Percentiles rank a stretch among this genome's conserved stretches.
Conservation (phyloP, 2,329 filamentous ascomycete species). For the Claviceps digitariae region DNA sequence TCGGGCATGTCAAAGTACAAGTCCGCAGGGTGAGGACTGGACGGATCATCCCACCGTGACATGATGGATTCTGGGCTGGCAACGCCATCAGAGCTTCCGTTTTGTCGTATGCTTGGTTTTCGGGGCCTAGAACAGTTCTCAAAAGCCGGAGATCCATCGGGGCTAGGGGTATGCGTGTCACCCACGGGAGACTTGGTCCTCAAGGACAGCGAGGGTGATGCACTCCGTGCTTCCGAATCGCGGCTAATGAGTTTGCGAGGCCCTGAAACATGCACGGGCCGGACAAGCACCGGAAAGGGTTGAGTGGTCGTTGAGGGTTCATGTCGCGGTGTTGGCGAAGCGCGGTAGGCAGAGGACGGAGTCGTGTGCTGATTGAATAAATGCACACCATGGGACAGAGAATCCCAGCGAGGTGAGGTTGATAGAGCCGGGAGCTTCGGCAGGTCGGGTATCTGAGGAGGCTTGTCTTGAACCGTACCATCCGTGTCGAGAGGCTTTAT, state of each 20-base stretch:
- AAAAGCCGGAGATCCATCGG: slow-evolving; percentile 24
- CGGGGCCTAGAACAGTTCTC: slow-evolving; percentile 49
- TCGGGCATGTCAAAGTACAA: slow-evolving; percentile 16
- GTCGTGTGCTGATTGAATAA: slow-evolving; percentile 8
- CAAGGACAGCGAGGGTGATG: slow-evolving; percentile 17
- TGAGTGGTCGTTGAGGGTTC: not conserved
- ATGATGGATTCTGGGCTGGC: slow-evolving; percentile 17
- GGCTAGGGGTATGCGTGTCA: slow-evolving; percentile 21
- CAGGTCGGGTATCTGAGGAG: slow-evolving; percentile 13
- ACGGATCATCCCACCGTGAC: slow-evolving; percentile 12
- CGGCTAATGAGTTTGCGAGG: slow-evolving; percentile 4
- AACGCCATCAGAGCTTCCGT: slow-evolving; percentile 11
- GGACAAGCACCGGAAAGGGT: not conserved
- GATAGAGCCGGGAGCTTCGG: slow-evolving; percentile 24
- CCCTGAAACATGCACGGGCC: slow-evolving; percentile 5
- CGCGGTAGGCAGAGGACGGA: not conserved
- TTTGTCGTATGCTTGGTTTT: slow-evolving; percentile 37
- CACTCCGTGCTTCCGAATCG: slow-evolving; percentile 13
- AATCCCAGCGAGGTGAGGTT: slow-evolving; percentile 33
- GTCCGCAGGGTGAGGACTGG: slow-evolving; percentile 14
- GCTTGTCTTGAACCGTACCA: not conserved
- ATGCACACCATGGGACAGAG: slow-evolving; percentile 17
- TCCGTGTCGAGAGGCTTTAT: slow-evolving; percentile 8
- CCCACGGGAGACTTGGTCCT: slow-evolving; percentile 18
- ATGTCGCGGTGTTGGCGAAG: slow-evolving; percentile 2